These are phyloP conservation scores for Fusarium zealandicum DNA, from an alignment of 2,329 filamentous ascomycete genomes.

Conservation along the genomic window DNA sequence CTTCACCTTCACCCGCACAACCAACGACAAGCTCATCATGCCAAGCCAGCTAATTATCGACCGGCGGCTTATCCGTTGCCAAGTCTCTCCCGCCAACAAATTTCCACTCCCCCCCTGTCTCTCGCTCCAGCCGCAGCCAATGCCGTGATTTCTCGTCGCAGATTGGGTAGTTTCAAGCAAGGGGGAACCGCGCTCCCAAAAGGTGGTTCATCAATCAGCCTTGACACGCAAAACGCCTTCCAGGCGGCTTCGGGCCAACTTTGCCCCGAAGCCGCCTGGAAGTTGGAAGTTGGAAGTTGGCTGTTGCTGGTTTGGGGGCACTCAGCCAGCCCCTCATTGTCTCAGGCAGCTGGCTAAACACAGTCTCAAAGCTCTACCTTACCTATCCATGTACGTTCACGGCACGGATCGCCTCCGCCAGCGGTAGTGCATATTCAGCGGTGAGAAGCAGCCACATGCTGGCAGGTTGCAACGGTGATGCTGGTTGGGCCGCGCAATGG, in stretches of 20 bases:
- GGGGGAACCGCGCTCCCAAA: background rate
- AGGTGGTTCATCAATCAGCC: too few relatives aligned
- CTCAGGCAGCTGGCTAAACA: slow-evolving; percentile 3
- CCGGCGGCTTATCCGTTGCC: too few relatives aligned
- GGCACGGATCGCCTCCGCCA: slow-evolving; percentile 6
- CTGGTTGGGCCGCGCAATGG: background rate
- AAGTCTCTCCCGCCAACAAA: background rate
- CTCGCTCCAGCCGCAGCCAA: background rate
- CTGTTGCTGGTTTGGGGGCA: too few relatives aligned
- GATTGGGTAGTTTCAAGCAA: background rate
- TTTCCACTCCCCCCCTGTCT: background rate
- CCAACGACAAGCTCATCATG: too few relatives aligned
- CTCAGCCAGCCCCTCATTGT: slow-evolving; percentile 4
- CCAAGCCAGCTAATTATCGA: too few relatives aligned
- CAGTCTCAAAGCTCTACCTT: background rate
- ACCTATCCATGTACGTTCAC: too few relatives aligned
- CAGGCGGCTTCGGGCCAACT: slow-evolving; percentile 11
- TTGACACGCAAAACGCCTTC: background rate
- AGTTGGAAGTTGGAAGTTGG: too few relatives aligned
- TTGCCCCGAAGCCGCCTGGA: background rate
- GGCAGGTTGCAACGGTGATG: slow-evolving; percentile 1
- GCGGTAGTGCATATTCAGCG: slow-evolving; percentile 6
- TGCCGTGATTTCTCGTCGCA: background rate
- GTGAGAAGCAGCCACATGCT: slow-evolving; percentile 14
- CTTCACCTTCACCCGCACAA: background rate